Evolutionary conservation across 805 yeast species (phyloP), one percentile per base, ranked within the genome.

Genomic region (Candida yuanshanica): DNA sequence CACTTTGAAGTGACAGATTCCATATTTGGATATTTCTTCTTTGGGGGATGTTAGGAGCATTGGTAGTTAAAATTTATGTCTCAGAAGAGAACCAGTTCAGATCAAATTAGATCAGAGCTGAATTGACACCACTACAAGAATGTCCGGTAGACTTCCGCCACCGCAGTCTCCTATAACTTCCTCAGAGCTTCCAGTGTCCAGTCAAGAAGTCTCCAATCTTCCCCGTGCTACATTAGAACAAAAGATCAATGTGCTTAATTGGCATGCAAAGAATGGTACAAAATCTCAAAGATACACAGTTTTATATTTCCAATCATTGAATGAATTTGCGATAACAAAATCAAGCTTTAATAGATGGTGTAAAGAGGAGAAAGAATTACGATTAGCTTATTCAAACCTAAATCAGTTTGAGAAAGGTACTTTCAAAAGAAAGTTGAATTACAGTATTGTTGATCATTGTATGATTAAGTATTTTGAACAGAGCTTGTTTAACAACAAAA

Each of bases 321-420:
- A 53, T 3, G 52, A 53, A 26, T 68, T 69, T 42, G 48, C 64
- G 6, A 58, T 69, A 4, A 62, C 72, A 1, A 64, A 60, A 44
- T 62, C 70, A 2, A 62, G 66, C 8, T 50, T 66, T 41, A 63
- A 63, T 47, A 53, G 72, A 43, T 68, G 73, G 73, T 52, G 64
- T 2, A 48, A 60, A 29, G 58, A 55, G 16, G 69, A 66, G 39
- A 39, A 45, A 2, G 48, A 56, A 32, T 48, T 68, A 32, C 16
- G 40, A 7, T 18, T 41, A 6, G 43, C 39, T 20, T 35, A 31
- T 23, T 39, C 38, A 9, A 29, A 32, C 12, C 24, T 31, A 5
- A 27, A 36, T 10, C 38, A 39, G 9, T 33, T 29, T 10, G 32
- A 39, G 4, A 37, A 33, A 18, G 43, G 37, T 2, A 20, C 29